Conservation (phyloP, 495 filamentous ascomycete species). For the Neurospora terricola region DNA sequence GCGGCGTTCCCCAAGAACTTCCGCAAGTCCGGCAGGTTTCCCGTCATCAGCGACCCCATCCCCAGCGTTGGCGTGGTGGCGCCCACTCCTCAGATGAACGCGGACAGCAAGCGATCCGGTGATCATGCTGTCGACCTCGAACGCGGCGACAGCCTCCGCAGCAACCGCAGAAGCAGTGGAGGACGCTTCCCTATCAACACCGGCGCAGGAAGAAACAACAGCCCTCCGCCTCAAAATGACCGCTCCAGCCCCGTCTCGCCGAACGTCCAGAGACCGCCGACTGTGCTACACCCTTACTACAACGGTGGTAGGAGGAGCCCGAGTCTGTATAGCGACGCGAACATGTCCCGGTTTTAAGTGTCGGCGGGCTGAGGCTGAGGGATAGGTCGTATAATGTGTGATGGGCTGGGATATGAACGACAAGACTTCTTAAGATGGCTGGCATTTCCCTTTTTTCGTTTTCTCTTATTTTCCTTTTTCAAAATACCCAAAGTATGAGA, state of each 20-base stretch:
- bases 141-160: constrained; percentile 7
- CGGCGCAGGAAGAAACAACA: not conserved
- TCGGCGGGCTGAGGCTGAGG: not conserved
- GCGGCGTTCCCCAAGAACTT: constrained; percentile 24
- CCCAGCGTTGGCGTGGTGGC: not conserved
- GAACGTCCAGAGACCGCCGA: constrained; percentile 38
- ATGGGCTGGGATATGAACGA: not conserved
- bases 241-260: constrained; percentile 41
- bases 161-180: not conserved
- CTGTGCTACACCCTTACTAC: constrained; percentile 39
- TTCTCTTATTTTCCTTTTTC: not conserved
- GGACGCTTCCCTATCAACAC: not conserved
- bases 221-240: constrained; percentile 15
- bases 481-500: not conserved
- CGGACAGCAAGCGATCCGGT: not conserved
- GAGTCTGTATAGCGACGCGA: constrained; percentile 39
- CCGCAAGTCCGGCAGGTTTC: constrained; percentile 26
- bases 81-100: not conserved
- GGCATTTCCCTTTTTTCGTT: not conserved
- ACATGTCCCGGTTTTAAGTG: constrained; percentile 24
- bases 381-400: not conserved
- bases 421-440: not conserved
- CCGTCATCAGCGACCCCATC: constrained; percentile 33
- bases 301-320: constrained; percentile 10
- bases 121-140: constrained; percentile 19